Percentiles rank a stretch among this genome's conserved stretches.
Evolutionary conservation across 1,284 basidiomycete species (phyloP).

Genomic region (Taiwanofungus camphoratus): DNA sequence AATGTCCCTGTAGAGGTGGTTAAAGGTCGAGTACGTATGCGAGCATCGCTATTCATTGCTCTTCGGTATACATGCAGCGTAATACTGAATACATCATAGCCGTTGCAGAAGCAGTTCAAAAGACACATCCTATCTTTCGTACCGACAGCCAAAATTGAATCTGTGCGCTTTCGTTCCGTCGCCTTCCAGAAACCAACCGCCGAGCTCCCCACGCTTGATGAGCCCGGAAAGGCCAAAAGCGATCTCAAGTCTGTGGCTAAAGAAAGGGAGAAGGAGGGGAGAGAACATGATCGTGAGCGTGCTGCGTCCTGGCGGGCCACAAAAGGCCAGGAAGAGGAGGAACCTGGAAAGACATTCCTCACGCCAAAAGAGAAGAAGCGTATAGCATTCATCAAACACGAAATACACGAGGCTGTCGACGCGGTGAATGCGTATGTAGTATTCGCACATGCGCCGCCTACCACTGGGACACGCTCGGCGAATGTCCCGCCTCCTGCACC

Average conservation of each 20-base stretch:
- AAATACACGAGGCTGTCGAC: constrained; percentile 70
- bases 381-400: constrained; percentile 90
- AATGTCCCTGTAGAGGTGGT: constrained; percentile 79
- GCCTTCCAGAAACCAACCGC: constrained; percentile 80
- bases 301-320: constrained; percentile 64
- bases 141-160: constrained; percentile 77
- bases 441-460: constrained; percentile 64
- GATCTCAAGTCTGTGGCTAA: constrained; percentile 18
- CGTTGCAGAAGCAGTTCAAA: constrained; percentile 60
- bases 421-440: constrained; percentile 85
- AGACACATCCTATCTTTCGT: constrained; percentile 67
- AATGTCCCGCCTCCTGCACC: constrained; percentile 54
- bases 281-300: constrained; percentile 54
- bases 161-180: constrained; percentile 85
- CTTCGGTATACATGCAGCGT: constrained; percentile 4
- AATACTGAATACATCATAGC: constrained; percentile 30
- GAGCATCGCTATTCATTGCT: neutral
- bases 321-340: constrained; percentile 34
- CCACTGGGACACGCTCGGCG: constrained; percentile 26
- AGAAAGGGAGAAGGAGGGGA: constrained; percentile 28
- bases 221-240: constrained; percentile 24
- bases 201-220: constrained; percentile 46
- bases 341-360: constrained; percentile 57
- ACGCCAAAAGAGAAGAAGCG: constrained; percentile 88
- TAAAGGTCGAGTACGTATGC: constrained; percentile 58